phyloP scores from a whole-genome alignment of 208 protist genomes.

The Leishmania mexicana region DNA sequence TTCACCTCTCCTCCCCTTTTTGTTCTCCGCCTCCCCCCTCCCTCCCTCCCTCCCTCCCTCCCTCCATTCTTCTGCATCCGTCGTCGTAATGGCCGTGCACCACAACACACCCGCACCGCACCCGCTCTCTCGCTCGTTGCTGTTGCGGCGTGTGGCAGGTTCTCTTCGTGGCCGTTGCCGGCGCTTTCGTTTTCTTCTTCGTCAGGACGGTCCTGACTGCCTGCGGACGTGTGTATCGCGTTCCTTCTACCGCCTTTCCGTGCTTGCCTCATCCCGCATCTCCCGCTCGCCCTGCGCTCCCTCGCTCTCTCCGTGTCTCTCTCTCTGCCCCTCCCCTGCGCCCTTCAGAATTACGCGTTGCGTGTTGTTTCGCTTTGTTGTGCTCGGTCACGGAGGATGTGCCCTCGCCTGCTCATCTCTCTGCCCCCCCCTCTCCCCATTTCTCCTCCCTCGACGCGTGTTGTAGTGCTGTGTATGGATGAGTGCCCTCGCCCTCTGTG shows the following conservation, averaged over 20 bases:
- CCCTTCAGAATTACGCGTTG: too few species aligned
- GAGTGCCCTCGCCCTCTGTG: neutral
- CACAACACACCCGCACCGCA: too few species aligned
- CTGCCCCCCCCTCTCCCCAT: neutral
- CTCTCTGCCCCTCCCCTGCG: too few species aligned
- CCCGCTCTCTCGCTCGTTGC: neutral
- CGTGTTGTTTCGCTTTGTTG: neutral
- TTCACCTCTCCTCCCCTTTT: neutral
- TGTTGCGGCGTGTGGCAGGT: neutral
- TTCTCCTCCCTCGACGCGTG: neutral
- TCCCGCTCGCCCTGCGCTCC: too few species aligned
- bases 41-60: neutral
- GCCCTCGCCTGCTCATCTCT: neutral
- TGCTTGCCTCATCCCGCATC: neutral
- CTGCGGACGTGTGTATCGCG: neutral
- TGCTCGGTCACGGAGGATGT: neutral
- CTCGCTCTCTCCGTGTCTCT: neutral
- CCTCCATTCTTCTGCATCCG: neutral
- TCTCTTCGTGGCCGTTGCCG: neutral
- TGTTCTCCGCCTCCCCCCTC: too few species aligned
- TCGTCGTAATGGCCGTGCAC: too few species aligned
- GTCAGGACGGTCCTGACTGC: neutral
- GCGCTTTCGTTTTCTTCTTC: neutral
- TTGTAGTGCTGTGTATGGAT: neutral
- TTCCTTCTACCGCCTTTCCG: neutral